Percentiles rank a stretch among this genome's conserved stretches.
Conservation (phyloP, 1,284 basidiomycete genomes). For the Ganoderma lucidum region DNA sequence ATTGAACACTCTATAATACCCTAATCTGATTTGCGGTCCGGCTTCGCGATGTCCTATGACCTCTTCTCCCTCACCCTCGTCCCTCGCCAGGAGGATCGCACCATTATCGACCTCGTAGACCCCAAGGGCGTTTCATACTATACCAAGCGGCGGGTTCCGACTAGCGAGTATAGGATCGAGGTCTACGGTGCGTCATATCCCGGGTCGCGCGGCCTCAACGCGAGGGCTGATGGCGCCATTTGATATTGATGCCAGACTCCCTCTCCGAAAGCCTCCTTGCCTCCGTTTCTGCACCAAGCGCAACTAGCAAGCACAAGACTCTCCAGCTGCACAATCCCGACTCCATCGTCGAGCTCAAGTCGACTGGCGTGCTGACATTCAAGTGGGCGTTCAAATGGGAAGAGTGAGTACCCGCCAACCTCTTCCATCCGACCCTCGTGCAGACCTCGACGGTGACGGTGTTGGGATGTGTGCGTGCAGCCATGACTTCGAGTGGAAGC, state of each 20-base stretch:
- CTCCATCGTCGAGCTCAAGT: constrained; percentile 72
- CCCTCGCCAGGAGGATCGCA: constrained; percentile 62
- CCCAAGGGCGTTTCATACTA: constrained; percentile 70
- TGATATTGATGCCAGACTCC: constrained; percentile 56
- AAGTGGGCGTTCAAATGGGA: constrained; percentile 85
- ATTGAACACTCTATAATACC: not conserved
- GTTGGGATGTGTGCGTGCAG: no score
- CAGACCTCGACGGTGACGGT: not conserved
- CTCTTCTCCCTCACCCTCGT: constrained; percentile 78
- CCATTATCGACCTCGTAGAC: constrained; percentile 73
- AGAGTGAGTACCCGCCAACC: constrained; percentile 58
- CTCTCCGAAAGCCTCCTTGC: constrained; percentile 70
- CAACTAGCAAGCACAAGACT: constrained; percentile 75
- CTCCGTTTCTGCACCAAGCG: constrained; percentile 67
- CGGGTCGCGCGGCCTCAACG: not conserved
- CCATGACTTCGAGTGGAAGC: constrained; percentile 84
- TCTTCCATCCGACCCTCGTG: not conserved
- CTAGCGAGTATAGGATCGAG: constrained; percentile 64
- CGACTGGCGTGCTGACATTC: constrained; percentile 76
- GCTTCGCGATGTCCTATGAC: constrained; percentile 46
- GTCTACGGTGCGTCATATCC: constrained; percentile 61
- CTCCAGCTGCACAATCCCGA: constrained; percentile 81
- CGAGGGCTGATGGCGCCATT: not conserved
- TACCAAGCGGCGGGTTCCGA: constrained; percentile 65
- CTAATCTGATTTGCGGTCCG: not conserved